These are phyloP conservation scores for Pythium insidiosum DNA, from an alignment of 352 stramenopile species.

Conservation along the genomic window DNA sequence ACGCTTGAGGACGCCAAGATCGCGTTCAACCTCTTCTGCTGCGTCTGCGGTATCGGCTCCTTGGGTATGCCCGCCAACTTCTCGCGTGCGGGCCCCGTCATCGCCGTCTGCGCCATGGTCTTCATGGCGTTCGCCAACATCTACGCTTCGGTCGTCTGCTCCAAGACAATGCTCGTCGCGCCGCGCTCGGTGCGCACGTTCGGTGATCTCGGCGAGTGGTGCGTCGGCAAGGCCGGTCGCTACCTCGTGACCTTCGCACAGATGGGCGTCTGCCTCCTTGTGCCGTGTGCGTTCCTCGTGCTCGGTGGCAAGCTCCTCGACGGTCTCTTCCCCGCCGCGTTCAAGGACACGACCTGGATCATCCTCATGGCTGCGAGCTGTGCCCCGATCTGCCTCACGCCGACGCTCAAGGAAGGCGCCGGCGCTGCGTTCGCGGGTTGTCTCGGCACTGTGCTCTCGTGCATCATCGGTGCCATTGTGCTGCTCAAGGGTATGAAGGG, in stretches of 20 bases:
- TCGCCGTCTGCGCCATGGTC: conserved; percentile 33
- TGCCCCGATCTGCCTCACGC: conserved; percentile 40
- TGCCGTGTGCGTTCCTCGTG: no score
- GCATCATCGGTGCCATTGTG: conserved; percentile 35
- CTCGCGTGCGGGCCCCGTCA: conserved; percentile 38
- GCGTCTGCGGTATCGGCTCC: conserved; percentile 59
- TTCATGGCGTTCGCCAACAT: conserved; percentile 71
- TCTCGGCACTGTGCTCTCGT: conserved; percentile 45
- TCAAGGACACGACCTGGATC: no score
- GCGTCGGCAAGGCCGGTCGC: conserved; percentile 34
- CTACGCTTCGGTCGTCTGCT: conserved; percentile 52
- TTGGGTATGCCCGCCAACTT: conserved; percentile 69
- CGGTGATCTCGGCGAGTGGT: conserved; percentile 52
- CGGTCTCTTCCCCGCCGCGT: conserved; percentile 38
- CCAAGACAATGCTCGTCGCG: conserved; percentile 60
- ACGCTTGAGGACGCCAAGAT: conserved; percentile 47
- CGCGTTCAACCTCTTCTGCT: conserved; percentile 58
- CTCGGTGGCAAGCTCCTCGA: conserved; percentile 39
- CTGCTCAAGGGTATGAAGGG: conserved; percentile 48
- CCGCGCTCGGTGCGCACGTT: conserved; percentile 60
- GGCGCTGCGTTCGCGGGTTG: conserved; percentile 58
- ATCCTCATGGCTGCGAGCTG: conserved; percentile 47
- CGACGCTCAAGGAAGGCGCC: no score
- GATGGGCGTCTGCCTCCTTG: conserved; percentile 44
- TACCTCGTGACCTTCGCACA: conserved; percentile 40